phyloP scores from a whole-genome alignment of 306 rosid species.

The Albizia julibrissin region DNA sequence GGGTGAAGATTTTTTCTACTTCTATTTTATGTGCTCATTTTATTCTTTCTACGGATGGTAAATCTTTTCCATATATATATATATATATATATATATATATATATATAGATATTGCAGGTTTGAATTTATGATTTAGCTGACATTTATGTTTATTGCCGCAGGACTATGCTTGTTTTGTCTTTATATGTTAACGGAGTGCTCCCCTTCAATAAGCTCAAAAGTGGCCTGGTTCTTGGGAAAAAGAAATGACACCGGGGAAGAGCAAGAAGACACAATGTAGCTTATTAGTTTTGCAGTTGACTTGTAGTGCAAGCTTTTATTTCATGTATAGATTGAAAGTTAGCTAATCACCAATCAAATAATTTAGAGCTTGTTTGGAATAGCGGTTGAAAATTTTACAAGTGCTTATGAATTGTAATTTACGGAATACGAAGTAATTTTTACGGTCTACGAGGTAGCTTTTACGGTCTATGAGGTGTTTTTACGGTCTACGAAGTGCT shows the following conservation, averaged over 20 bases:
- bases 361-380: no score
- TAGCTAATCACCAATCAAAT: slow-evolving; percentile 10
- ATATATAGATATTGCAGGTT: background rate
- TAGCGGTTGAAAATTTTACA: no score
- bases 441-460: no score
- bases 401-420: no score
- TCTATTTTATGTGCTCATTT: background rate
- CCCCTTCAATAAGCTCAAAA: slow-evolving; percentile 49
- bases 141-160: slow-evolving; percentile 33
- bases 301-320: slow-evolving; percentile 6
- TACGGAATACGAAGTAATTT: no score
- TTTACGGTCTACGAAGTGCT: no score
- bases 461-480: no score
- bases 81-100: no score
- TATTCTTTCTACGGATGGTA: background rate
- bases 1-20: background rate
- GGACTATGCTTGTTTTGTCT: slow-evolving; percentile 90
- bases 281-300: slow-evolving; percentile 28
- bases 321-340: slow-evolving; percentile 1
- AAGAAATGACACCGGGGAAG: slow-evolving; percentile 49
- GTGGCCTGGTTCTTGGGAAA: slow-evolving; percentile 54
- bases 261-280: slow-evolving; percentile 61
- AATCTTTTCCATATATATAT: background rate
- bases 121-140: slow-evolving; percentile 6
- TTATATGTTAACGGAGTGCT: slow-evolving; percentile 65